Base-by-base conservation (phyloP, 352 stramenopile species). In the Phytophthora foliorum region DNA sequence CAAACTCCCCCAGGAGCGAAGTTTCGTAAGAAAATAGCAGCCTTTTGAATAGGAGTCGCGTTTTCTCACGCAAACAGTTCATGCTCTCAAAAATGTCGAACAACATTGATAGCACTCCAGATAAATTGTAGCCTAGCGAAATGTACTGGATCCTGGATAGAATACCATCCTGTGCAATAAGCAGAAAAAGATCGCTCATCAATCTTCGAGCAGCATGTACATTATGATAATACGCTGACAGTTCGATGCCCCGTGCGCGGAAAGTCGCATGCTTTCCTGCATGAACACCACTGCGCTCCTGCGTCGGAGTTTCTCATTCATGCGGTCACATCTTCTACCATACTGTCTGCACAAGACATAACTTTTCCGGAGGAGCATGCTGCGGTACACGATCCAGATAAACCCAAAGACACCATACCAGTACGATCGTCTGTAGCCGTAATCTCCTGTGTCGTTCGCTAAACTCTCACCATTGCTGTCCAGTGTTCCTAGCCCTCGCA, bases 111-210 rank as follows among this genome's bases (percentile, higher is more conserved):
- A 75, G 45, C 7, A 78, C 44, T 0, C 57, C 61, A 10, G 66
- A 45, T 21, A 78, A 58, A 44, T 78, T 78, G 48, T 78, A 78
- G 3, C 60, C 61, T 10, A 78, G 53, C 21, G 70, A 75, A 13
- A 75, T 63, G 14, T 69, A 75, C n/a, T 75, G 60, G 38, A 72
- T 10, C 14, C 46, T 63, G 0, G 71, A 66, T 6, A 51, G 21
- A 14, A 64, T 0, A 7, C 61, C 66, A 10, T 72, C 66, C 13
- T 75, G 59, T 2, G 71, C 63, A 14, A 78, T 75, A 10, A 75
- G 39, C 10, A 78, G 19, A 41, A 78, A 78, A 29, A 78, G 24
- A 52, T 78, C 71, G 10, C 48, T 62, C 71, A 78, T 78, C 1
- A 78, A 16, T 1, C 61, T 45, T 78, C 66, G 4, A 73, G 21